Base-by-base conservation (phyloP, 352 stramenopile genomes). In the Phytophthora crassamura region DNA sequence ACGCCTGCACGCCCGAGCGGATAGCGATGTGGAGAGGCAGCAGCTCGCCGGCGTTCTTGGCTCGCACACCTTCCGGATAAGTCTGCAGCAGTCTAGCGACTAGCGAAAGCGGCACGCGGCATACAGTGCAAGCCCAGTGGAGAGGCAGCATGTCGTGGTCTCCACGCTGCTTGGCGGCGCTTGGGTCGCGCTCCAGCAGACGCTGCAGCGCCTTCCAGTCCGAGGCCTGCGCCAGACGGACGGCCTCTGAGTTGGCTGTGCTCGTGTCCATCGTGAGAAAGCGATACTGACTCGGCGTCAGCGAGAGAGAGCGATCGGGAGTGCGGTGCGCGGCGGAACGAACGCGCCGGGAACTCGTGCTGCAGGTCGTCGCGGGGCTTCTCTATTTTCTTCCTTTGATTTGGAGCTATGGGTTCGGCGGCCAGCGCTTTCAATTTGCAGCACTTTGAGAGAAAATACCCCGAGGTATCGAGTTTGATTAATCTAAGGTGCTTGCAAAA, bases 81-180 rank as follows among this genome's bases (percentile, higher is more conserved):
- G 83, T 84, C 41, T 74, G 60, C 12, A 95, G 69, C 16, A 95
- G 76, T 7, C 75, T 79, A 8, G 72, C 55, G 25, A 95, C 71
- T 14, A 95, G 71, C n/a, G 78, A 58, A 10, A 91, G 51, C 6
- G 86, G 85, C 36, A 89, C 82, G 9, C 75, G 74, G 39, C 63
- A 61, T 38, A 93, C 86, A 0, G 86, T 93, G 64, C 83, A 93
- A 9, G 75, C 84, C 86, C 86, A 95, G 53, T 95, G 86, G 36
- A 95, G 70, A 6, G 86, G 84, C n/a, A 93, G 77, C 86, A 95
- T 93, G 64, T 68, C 83, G 60, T 93, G 90, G 52, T 91, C 82
- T n/a, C 81, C 86, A 16, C 67, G 49, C 36, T 86, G 72, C 15
- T 75, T 64, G 7, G 84, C 86, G 51, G 70, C 68, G 33, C 68